These are phyloP conservation scores for Seminavis robusta DNA, from an alignment of 108 stramenopile species.

Conservation along the genomic window DNA sequence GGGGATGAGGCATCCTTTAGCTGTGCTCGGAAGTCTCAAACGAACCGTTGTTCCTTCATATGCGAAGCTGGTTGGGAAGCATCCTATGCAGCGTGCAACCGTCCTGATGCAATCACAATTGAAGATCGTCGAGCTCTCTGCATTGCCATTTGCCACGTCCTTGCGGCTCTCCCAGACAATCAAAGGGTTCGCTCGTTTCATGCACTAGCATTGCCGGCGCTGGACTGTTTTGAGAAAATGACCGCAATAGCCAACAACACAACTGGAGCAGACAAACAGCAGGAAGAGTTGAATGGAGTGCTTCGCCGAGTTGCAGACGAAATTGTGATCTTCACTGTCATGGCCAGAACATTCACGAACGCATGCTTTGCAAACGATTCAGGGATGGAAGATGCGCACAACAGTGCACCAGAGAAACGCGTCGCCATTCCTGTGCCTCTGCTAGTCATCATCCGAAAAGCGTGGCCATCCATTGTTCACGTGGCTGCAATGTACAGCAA, in stretches of 20 bases:
- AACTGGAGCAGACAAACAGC: not conserved
- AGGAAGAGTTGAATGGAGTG: conserved; percentile 7
- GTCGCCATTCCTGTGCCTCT: conserved; percentile 10
- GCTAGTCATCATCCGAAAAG: conserved; percentile 25
- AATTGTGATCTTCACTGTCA: conserved; percentile 36
- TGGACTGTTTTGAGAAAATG: conserved; percentile 41
- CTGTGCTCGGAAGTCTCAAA: too few species aligned
- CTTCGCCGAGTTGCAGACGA: conserved; percentile 48
- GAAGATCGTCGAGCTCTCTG: conserved; percentile 50
- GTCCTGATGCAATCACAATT: conserved; percentile 22
- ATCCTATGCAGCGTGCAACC: conserved; percentile 40
- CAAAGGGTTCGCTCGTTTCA: conserved; percentile 29
- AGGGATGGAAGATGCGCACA: conserved; percentile 1
- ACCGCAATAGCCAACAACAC: conserved; percentile 22
- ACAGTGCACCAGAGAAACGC: conserved; percentile 2
- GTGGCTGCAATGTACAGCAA: conserved; percentile 24
- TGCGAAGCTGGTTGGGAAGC: conserved; percentile 36
- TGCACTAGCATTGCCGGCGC: conserved; percentile 40
- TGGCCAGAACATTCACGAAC: conserved; percentile 31
- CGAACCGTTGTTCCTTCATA: too few species aligned
- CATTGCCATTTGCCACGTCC: conserved; percentile 47
- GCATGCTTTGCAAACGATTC: conserved; percentile 2
- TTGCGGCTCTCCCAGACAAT: conserved; percentile 38
- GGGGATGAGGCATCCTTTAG: not conserved
- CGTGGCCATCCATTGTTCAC: conserved; percentile 39